These are phyloP conservation scores for barley (Hordeum vulgare) DNA, from an alignment of 176 grass and related monocot genomes.

Conservation along the genomic window MorexV3_pseudomolecules_assembly NC_058524.1:13519984-13520483, in stretches of 20 bases:
- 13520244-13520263: neutral
- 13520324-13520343: too few species aligned
- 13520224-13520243: neutral
- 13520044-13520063: neutral
- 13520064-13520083: neutral
- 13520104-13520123: neutral
- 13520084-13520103: neutral
- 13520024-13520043: conserved; percentile 9
- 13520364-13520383: neutral
- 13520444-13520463: neutral
- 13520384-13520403: neutral
- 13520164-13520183: neutral
- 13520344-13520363: neutral
- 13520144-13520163: neutral
- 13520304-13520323: too few species aligned
- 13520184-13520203: too few species aligned
- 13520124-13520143: neutral
- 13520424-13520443: neutral
- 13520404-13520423: neutral
- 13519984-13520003: neutral
- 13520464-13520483: neutral
- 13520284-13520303: neutral
- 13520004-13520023: neutral
- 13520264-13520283: neutral
- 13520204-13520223: too few species aligned